A percentile compares a stretch with the other conserved stretches of the same genome.
phyloP scores from a whole-genome alignment of 106 monocot species.

The Amphibolis antarctica region DNA sequence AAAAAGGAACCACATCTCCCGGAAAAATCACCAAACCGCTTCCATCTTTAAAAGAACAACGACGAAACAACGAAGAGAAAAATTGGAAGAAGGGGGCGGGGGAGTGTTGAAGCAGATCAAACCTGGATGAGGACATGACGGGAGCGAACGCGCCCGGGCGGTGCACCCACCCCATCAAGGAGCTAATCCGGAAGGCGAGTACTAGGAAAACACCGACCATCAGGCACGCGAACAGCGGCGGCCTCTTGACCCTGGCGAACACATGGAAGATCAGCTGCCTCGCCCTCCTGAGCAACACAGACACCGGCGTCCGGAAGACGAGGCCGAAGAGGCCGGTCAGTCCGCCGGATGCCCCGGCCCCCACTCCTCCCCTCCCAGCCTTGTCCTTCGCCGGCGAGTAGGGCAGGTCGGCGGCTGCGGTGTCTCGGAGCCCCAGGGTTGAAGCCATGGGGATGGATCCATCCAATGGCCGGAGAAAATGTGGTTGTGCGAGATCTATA shows the following conservation, averaged over 20 bases:
- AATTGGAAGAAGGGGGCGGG: background rate
- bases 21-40: too few relatives aligned
- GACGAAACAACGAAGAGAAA: background rate
- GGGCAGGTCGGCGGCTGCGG: background rate
- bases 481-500: too few relatives aligned
- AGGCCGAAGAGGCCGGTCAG: too few relatives aligned
- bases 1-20: too few relatives aligned
- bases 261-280: background rate
- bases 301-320: too few relatives aligned
- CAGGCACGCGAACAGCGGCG: background rate
- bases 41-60: too few relatives aligned
- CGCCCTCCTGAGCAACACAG: background rate
- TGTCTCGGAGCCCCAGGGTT: too few relatives aligned
- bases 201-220: background rate
- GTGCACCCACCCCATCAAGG: constrained; percentile 6
- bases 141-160: background rate
- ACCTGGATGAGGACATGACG: constrained; percentile 13
- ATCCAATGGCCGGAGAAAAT: too few relatives aligned
- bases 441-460: too few relatives aligned
- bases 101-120: background rate
- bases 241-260: background rate
- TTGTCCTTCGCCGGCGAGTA: constrained; percentile 12
- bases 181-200: background rate
- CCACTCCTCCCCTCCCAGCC: background rate
- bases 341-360: background rate